Evolutionary conservation across 768 basidiomycete species (phyloP), one percentile per base, ranked within the genome.

Genomic region (Xerocomus spinulosus): DNA sequence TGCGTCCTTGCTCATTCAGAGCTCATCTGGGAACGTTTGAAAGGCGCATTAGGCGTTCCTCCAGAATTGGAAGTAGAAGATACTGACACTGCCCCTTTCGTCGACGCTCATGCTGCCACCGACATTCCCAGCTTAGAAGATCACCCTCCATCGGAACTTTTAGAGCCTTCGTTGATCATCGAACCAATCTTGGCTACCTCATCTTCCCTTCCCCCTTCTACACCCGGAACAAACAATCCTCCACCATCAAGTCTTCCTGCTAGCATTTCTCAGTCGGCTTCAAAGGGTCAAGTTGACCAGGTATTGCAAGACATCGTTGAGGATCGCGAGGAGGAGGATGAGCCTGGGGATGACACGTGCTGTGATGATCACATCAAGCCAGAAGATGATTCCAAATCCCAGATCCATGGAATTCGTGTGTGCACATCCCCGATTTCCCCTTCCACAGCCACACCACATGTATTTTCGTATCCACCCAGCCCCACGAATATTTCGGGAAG

Each of bases 21-120:
- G 59, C 79, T 92, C 33, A 83, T 94, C 46, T 96, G 92, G 92
- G 91, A 94, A 64, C 79, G 91, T 48, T 72, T 94, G 59, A 93
- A 92, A 58, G 85, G 82, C 25, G 91, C 88, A 0, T 72, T 96
- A 2, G 92, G 92, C 5, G 84, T 92, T 5, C 92, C 92, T 9
- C 85, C 84, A 0, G 91, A 94, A 58, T 72, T 94, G 18, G 85
- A 90, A 54, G 67, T 81, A 26, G 83, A 86, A 37, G 76, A 74
- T n/a, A 17, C 20, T 21, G 52, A 53, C 8, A 21, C 23, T 7
- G 18, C 7, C 34, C n/a, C 20, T 46, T 42, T 20, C 25, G 9
- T 44, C 10, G 42, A 38, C 2, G 12, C 36, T 36, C 26, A 50
- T n/a, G 7, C 10, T n/a, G n/a, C n/a, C n/a, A n/a, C n/a, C n/a